Conservation (phyloP, 768 basidiomycete genomes). For the Suillus subaureus region DNA sequence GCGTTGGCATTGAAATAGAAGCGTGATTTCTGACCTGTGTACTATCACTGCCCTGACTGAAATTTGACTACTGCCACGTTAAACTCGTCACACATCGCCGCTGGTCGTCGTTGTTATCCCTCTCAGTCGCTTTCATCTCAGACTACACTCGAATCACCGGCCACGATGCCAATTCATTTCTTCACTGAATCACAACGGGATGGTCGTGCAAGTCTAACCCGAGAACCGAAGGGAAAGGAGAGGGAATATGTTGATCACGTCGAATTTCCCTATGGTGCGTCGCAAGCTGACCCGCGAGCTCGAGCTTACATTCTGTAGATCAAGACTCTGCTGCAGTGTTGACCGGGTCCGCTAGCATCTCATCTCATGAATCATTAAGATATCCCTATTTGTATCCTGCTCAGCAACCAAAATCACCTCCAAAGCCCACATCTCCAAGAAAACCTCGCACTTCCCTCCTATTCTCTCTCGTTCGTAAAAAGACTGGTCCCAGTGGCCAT, state of each 20-base stretch:
- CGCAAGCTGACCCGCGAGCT: neutral
- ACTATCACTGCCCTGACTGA: neutral
- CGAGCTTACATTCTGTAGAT: slow-evolving; percentile 16
- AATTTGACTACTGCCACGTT: slow-evolving; percentile 6
- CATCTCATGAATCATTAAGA: slow-evolving; percentile 13
- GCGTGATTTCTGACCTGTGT: slow-evolving; percentile 2
- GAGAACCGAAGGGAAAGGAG: slow-evolving; percentile 1
- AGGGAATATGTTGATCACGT: slow-evolving; percentile 1
- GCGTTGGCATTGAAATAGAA: neutral
- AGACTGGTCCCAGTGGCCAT: slow-evolving; percentile 33
- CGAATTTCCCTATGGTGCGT: slow-evolving; percentile 1
- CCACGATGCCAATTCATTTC: slow-evolving; percentile 6
- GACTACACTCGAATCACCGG: neutral
- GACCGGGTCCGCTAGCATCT: slow-evolving; percentile 16
- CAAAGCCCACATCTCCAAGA: slow-evolving; percentile 21
- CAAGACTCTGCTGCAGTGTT: slow-evolving; percentile 12
- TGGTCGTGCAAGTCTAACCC: neutral
- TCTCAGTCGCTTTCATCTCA: neutral
- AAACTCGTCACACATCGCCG: neutral
- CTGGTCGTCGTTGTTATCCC: neutral
- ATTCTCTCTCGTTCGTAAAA: slow-evolving; percentile 43
- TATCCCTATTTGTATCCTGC: neutral
- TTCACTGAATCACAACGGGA: slow-evolving; percentile 1
- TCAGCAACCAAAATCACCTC: neutral
- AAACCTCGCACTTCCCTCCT: slow-evolving; percentile 48